A percentile compares a stretch with the other conserved stretches of the same genome.
Evolutionary conservation across 1,284 basidiomycete species (phyloP).

Genomic region (Fomitopsis schrenkii): DNA sequence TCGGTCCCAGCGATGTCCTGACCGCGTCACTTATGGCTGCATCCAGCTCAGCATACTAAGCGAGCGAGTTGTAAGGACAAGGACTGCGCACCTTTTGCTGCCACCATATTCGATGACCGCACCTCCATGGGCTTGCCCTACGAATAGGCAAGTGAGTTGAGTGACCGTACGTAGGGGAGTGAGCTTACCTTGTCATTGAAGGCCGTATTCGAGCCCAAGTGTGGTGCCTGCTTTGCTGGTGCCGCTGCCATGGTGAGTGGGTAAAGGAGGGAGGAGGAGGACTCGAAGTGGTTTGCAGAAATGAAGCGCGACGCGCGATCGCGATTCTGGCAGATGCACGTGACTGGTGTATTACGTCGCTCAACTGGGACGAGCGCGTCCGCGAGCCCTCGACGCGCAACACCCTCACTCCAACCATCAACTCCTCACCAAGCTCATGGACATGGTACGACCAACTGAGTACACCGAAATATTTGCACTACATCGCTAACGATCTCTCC

Average conservation of each 20-base stretch:
- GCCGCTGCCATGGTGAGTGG: conserved; percentile 35
- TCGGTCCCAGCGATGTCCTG: conserved; percentile 93
- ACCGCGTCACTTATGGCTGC: conserved; percentile 97
- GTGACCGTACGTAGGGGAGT: neutral
- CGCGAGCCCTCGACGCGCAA: neutral
- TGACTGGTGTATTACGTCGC: conserved; percentile 17
- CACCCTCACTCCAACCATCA: neutral
- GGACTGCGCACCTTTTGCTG: conserved; percentile 78
- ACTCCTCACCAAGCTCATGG: conserved; percentile 38
- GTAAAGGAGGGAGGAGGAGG: conserved; percentile 9
- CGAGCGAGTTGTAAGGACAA: neutral
- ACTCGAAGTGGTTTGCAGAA: neutral
- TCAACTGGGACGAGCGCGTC: neutral
- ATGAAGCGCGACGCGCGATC: conserved; percentile 2
- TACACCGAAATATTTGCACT: conserved; percentile 39
- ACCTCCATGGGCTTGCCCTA: conserved; percentile 93
- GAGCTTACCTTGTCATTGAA: conserved; percentile 77
- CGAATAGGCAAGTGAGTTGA: conserved; percentile 25
- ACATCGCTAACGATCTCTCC: neutral
- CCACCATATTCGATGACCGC: conserved; percentile 92
- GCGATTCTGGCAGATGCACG: conserved; percentile 9
- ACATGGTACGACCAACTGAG: conserved; percentile 41
- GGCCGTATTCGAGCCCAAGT: conserved; percentile 55
- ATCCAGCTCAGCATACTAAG: no score
- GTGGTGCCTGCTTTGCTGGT: conserved; percentile 22